These are phyloP conservation scores for Chlorella sp. DNA, from an alignment of 139 green algal genomes.

Conservation along the genomic window DNA sequence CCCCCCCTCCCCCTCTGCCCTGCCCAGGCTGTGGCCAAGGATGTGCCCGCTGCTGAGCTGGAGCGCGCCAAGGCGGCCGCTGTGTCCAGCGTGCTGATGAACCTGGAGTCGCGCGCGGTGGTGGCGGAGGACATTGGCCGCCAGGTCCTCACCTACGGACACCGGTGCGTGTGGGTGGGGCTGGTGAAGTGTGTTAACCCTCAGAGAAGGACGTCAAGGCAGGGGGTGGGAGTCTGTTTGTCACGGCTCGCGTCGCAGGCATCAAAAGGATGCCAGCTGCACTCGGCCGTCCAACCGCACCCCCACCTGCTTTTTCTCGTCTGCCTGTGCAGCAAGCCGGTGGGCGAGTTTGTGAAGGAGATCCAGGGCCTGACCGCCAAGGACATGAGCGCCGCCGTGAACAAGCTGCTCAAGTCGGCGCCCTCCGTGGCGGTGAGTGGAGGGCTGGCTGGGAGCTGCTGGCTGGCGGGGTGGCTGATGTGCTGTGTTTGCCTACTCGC, in stretches of 20 bases:
- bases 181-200: too few relatives aligned
- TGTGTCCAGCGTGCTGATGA: constrained; percentile 87
- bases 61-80: constrained; percentile 89
- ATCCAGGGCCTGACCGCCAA: constrained; percentile 51
- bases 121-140: constrained; percentile 96
- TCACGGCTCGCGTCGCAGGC: too few relatives aligned
- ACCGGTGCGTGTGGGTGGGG: too few relatives aligned
- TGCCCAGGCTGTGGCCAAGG: constrained; percentile 61
- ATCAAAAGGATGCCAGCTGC: too few relatives aligned
- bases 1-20: constrained; percentile 10
- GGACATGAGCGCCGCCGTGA: constrained; percentile 54
- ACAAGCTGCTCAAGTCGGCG: constrained; percentile 57
- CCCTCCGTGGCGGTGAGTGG: constrained; percentile 50
- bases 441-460: too few relatives aligned
- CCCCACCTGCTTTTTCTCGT: too few relatives aligned
- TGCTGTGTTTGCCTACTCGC: too few relatives aligned
- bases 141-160: constrained; percentile 95
- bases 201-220: too few relatives aligned
- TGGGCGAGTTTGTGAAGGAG: constrained; percentile 55
- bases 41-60: constrained; percentile 80
- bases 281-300: too few relatives aligned
- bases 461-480: too few relatives aligned
- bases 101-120: constrained; percentile 92
- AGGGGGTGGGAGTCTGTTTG: too few relatives aligned
- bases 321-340: constrained; percentile 35